These are phyloP conservation scores for Rosellinia necatrix DNA, from an alignment of 2,329 filamentous ascomycete genomes.

Conservation along the genomic window DNA sequence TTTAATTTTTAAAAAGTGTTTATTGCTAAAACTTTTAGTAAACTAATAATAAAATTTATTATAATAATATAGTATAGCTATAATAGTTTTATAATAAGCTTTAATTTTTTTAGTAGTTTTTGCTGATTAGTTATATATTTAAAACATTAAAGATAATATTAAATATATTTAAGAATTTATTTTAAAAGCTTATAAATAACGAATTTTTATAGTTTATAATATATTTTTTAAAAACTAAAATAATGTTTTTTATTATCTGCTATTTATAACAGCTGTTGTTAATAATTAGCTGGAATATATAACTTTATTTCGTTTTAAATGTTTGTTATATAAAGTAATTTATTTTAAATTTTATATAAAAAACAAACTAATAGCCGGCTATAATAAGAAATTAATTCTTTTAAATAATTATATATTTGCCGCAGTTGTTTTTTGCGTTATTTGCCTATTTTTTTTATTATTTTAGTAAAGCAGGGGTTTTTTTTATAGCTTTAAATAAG, in stretches of 20 bases:
- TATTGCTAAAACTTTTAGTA: not conserved
- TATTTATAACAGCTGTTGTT: not conserved
- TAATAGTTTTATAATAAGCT: not conserved
- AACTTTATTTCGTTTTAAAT: not conserved
- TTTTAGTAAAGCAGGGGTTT: not conserved
- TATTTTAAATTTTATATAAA: not conserved
- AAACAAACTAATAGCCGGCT: not conserved
- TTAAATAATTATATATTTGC: not conserved
- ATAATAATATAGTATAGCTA: not conserved
- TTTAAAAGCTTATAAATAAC: not conserved
- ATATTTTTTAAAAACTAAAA: not conserved
- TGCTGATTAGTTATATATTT: not conserved
- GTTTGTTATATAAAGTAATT: not conserved
- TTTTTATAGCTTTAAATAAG: not conserved
- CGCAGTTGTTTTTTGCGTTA: no score
- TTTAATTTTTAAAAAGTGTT: not conserved
- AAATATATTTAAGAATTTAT: not conserved
- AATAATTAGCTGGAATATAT: not conserved
- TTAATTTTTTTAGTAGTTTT: not conserved
- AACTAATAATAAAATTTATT: slow-evolving; percentile 1
- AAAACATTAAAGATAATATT: slow-evolving; percentile 2
- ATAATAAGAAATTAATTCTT: not conserved
- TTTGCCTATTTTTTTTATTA: not conserved
- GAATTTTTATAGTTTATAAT: not conserved
- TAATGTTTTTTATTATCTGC: not conserved